phyloP scores from a whole-genome alignment of 176 grass and related monocot species.

The Eremochloa ophiuroides region DNA sequence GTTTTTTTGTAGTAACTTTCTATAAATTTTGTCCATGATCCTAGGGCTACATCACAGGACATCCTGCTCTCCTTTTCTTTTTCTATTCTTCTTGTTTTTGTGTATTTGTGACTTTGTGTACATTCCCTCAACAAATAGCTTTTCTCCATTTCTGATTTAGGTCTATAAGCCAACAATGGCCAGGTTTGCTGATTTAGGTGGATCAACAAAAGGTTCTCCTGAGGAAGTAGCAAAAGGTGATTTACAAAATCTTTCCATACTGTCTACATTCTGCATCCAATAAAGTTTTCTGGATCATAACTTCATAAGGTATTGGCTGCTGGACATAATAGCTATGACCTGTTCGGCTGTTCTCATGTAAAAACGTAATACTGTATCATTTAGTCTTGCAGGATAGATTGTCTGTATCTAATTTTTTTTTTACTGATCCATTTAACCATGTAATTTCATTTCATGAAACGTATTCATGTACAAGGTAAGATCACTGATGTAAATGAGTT shows the following conservation, averaged over 20 bases:
- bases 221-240: constrained; percentile 72
- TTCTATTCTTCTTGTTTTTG: neutral
- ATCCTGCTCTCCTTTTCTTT: neutral
- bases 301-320: neutral
- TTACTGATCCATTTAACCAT: neutral
- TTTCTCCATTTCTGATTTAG: constrained; percentile 41
- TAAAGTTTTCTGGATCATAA: constrained; percentile 14
- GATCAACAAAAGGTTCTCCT: constrained; percentile 62
- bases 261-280: neutral
- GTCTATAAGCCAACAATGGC: constrained; percentile 84
- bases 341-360: neutral
- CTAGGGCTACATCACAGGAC: neutral
- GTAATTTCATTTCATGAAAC: neutral
- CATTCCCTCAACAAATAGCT: neutral
- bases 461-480: neutral
- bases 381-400: neutral
- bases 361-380: neutral
- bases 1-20: neutral
- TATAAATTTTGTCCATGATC: neutral
- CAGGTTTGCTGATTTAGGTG: constrained; percentile 90
- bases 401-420: neutral
- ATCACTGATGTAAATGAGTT: neutral
- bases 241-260: constrained; percentile 9
- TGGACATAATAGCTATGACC: neutral
- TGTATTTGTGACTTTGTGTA: neutral